Evolutionary conservation across 2,329 filamentous ascomycete genomes (phyloP), one percentile per base, ranked within the genome.

Genomic region (Epichloe typhina): DNA sequence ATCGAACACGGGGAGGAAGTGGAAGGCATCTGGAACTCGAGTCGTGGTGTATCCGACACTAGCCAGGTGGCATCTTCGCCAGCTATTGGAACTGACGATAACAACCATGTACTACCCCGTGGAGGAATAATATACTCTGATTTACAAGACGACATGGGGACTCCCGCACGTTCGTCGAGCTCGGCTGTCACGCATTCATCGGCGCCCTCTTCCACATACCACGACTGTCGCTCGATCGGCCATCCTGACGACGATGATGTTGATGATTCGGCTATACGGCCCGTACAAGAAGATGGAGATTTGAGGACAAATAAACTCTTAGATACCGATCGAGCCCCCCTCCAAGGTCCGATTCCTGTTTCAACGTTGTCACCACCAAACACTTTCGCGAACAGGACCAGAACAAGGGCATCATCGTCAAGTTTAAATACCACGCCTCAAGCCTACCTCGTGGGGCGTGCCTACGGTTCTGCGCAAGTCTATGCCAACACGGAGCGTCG

Each of bases 1-100:
- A 79, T 96, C 45, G 84, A 95, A 64, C 85, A 79, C 57, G 89
- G 89, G 5, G 73, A 94, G 42, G 79, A 91, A 62, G 79, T 95
- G 7, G 87, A 95, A 56, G 90, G 88, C 4, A 89, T 96, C 47
- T 88, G 85, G 83, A 80, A 86, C 47, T 83, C 80, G 23, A 70
- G 72, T 48, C 72, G 74, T 43, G 66, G 69, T 9, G 72, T 71
- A 11, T 69, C 72, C 2, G 58, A 56, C 5, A 46, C 47, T 39
- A 62, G 57, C 36, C 59, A 59, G 11, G 38, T 50, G 7, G 50
- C 55, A 35, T 60, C 62, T 5, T 56, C 56, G n/a, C 52, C 58
- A 8, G 64, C 59, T 6, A 54, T 61, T 7, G 52, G 59, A 5
- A 57, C 35, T 13, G 19, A 50, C 19, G 13, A 35, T 11, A 35